Conservation (phyloP, 176 grass and related monocot species). For the Musa troglodytarum region DNA sequence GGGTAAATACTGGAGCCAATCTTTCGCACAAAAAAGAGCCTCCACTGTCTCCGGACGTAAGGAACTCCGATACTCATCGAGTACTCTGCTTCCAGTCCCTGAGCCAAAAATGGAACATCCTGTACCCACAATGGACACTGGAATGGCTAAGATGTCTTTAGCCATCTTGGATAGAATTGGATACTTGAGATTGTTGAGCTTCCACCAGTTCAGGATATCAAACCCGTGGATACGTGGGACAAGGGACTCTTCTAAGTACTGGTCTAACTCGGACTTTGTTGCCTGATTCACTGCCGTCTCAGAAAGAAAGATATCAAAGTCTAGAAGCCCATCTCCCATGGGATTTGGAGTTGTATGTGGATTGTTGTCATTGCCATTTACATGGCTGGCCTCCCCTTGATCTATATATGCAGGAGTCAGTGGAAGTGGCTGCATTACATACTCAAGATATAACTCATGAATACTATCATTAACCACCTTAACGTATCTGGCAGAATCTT, state of each 20-base stretch:
- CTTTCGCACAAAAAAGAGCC: constrained; percentile 4
- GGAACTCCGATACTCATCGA: constrained; percentile 15
- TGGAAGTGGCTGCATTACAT: background rate
- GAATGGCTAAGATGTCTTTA: constrained; percentile 7
- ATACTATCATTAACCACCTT: constrained; percentile 10
- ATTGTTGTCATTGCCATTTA: background rate
- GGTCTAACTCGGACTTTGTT: constrained; percentile 2
- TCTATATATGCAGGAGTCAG: background rate
- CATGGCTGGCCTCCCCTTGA: constrained; percentile 1
- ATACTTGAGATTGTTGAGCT: constrained; percentile 9
- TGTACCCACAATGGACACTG: constrained; percentile 1
- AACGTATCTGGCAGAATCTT: constrained; percentile 4
- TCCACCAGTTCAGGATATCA: constrained; percentile 18
- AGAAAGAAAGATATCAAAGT: constrained; percentile 5
- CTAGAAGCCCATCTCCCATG: background rate
- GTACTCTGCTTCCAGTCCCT: constrained; percentile 6
- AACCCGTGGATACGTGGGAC: background rate
- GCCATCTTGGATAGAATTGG: constrained; percentile 14
- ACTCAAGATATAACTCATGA: constrained; percentile 7
- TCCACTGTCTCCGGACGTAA: constrained; percentile 2
- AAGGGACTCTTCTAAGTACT: constrained; percentile 5
- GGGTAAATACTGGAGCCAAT: constrained; percentile 2
- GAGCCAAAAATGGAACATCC: constrained; percentile 3
- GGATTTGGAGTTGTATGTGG: background rate
- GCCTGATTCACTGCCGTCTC: background rate